These are phyloP conservation scores for Henckelia pumila DNA, from an alignment of 257 asterid genomes.

Conservation along the genomic window DNA sequence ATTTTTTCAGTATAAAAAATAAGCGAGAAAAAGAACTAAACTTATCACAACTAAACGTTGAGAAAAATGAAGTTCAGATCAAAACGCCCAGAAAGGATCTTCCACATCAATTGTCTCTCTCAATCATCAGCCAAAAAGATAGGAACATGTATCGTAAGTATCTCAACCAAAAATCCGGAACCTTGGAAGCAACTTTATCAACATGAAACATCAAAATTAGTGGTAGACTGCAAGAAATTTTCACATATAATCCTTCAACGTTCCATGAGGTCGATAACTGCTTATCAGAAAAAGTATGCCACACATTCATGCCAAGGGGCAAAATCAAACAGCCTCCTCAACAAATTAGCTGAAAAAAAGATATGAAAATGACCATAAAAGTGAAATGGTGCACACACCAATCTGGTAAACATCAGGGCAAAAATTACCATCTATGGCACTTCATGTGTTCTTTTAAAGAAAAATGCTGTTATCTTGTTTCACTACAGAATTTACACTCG, in stretches of 20 bases:
- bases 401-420: slow-evolving; percentile 10
- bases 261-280: slow-evolving; percentile 1
- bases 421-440: slow-evolving; percentile 20
- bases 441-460: background rate
- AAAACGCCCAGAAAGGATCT: background rate
- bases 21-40: too few relatives aligned
- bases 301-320: slow-evolving; percentile 5
- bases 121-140: background rate
- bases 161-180: background rate
- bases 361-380: slow-evolving; percentile 1
- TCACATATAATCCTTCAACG: slow-evolving; percentile 9
- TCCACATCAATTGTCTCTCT: background rate
- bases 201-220: background rate
- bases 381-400: slow-evolving; percentile 1
- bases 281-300: background rate
- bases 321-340: background rate
- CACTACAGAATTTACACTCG: background rate
- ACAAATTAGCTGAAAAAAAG: slow-evolving; percentile 4
- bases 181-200: background rate
- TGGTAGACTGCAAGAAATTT: background rate
- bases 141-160: background rate
- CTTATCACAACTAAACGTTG: too few relatives aligned
- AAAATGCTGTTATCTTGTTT: background rate
- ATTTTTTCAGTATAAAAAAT: too few relatives aligned
- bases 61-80: too few relatives aligned